Conservation (phyloP, 139 green algal genomes). For the Helicosporidium sp. region DNA sequence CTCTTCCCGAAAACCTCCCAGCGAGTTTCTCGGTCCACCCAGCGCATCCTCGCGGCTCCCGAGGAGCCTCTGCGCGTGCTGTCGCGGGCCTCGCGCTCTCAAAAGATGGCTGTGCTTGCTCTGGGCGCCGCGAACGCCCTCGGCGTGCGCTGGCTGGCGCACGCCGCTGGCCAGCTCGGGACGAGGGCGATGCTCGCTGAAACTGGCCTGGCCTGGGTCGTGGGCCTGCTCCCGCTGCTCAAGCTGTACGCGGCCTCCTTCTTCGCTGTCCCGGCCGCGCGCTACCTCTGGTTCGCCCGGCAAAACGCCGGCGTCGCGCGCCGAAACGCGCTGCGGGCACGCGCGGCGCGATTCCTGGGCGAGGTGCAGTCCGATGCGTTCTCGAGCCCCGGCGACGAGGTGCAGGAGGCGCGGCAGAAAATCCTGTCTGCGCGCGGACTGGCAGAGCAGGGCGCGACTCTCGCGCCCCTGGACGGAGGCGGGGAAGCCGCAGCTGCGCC, state of each 20-base stretch:
- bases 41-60: too few relatives aligned
- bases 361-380: background rate
- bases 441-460: too few relatives aligned
- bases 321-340: too few relatives aligned
- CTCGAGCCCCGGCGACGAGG: background rate
- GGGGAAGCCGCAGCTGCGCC: too few relatives aligned
- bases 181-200: constrained; percentile 16
- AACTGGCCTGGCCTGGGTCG: constrained; percentile 22
- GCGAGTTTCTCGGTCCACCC: too few relatives aligned
- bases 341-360: too few relatives aligned
- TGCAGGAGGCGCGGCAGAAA: too few relatives aligned
- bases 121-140: constrained; percentile 67
- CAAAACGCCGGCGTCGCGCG: constrained; percentile 51
- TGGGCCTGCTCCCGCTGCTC: constrained; percentile 34
- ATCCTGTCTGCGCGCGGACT: too few relatives aligned
- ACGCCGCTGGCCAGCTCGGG: constrained; percentile 22
- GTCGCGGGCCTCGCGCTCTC: constrained; percentile 25
- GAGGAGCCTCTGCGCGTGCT: constrained; percentile 11
- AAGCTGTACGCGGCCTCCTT: constrained; percentile 64
- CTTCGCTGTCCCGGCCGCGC: constrained; percentile 59
- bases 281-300: constrained; percentile 26
- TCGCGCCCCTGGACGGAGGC: too few relatives aligned
- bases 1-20: too few relatives aligned
- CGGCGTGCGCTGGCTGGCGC: constrained; percentile 52
- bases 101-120: constrained; percentile 26